These are phyloP conservation scores for Mimosa bimucronata DNA, from an alignment of 306 rosid genomes.

Conservation along the genomic window DNA sequence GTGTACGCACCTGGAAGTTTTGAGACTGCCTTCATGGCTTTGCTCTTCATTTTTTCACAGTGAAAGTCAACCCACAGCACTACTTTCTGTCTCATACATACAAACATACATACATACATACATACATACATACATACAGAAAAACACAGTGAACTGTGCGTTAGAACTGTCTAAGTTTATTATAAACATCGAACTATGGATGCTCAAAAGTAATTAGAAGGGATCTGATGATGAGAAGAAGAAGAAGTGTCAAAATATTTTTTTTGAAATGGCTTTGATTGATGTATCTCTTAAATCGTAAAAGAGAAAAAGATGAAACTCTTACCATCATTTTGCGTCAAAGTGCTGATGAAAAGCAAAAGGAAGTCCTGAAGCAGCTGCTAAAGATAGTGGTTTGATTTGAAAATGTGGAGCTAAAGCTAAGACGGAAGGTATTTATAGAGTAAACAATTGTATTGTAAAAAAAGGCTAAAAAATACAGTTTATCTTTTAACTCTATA, in stretches of 20 bases:
- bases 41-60: not conserved
- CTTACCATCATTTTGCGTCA: not conserved
- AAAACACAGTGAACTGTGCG: not conserved
- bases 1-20: slow-evolving; percentile 12
- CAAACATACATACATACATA: too few relatives aligned
- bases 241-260: not conserved
- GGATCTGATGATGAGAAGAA: not conserved
- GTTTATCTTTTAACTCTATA: too few relatives aligned
- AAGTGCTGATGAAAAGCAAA: not conserved
- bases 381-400: not conserved
- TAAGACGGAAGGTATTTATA: not conserved
- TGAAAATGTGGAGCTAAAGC: not conserved
- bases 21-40: slow-evolving; percentile 11
- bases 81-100: slow-evolving; percentile 1
- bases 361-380: not conserved
- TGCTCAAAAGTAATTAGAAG: not conserved
- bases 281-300: not conserved
- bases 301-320: not conserved
- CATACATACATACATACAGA: not conserved
- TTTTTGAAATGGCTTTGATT: not conserved
- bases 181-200: not conserved
- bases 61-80: not conserved
- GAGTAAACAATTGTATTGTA: not conserved
- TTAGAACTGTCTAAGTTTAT: not conserved
- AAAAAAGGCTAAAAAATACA: too few relatives aligned